phyloP scores from a whole-genome alignment of 1,139 yeast genomes.

The Lizanozyma gosingica region DNA sequence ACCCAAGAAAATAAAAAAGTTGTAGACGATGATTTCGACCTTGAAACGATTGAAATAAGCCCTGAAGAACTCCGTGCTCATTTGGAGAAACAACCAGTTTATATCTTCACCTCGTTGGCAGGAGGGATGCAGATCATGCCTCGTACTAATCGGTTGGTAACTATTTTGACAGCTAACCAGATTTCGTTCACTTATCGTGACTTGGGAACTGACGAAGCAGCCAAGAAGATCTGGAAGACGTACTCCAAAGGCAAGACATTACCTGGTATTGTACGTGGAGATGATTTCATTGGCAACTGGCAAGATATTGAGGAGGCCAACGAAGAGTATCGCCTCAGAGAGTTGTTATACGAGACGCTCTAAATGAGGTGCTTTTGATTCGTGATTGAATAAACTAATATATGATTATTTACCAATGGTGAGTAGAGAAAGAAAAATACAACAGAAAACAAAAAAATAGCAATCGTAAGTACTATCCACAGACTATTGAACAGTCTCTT shows the following conservation, averaged over 20 bases:
- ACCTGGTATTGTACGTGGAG: conserved; percentile 94
- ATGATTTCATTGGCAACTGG: conserved; percentile 79
- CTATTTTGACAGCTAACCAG: conserved; percentile 69
- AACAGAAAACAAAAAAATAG: too few relatives aligned
- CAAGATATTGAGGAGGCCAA: conserved; percentile 75
- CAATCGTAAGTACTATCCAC: too few relatives aligned
- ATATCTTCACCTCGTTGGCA: conserved; percentile 77
- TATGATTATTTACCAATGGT: too few relatives aligned
- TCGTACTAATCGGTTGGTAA: conserved; percentile 70
- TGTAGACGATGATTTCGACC: conserved; percentile 2
- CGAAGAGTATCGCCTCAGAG: conserved; percentile 67
- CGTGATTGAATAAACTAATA: background rate
- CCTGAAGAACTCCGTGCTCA: conserved; percentile 40
- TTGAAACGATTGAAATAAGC: conserved; percentile 20
- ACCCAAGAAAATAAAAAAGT: conserved; percentile 1
- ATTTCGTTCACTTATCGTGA: conserved; percentile 65
- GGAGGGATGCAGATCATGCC: conserved; percentile 81
- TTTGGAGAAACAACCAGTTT: conserved; percentile 51
- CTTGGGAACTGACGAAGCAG: conserved; percentile 81
- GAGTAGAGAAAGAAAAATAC: too few relatives aligned
- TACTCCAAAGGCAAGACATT: conserved; percentile 63
- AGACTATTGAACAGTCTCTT: too few relatives aligned
- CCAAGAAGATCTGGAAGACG: conserved; percentile 80
- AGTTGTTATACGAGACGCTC: conserved; percentile 44
- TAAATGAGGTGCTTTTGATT: conserved; percentile 8